A percentile compares a stretch with the other conserved stretches of the same genome.
Evolutionary conservation across 2,329 filamentous ascomycete species (phyloP).

Genomic region (Monosporascus sp.): DNA sequence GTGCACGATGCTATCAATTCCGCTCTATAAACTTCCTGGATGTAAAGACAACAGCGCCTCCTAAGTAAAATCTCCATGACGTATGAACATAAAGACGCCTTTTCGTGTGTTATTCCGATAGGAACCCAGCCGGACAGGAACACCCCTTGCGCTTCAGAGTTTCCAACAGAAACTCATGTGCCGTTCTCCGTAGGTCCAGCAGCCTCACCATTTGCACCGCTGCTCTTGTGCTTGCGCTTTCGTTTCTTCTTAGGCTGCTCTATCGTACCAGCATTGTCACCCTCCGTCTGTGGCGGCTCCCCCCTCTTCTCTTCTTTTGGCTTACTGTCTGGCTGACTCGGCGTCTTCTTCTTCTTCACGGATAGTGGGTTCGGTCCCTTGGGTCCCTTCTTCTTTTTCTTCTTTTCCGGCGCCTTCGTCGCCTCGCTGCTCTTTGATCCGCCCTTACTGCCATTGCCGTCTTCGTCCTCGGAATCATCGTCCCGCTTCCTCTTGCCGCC

Average conservation of each 20-base stretch:
- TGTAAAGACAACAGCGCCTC: too few relatives aligned
- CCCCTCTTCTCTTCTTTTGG: slow-evolving; percentile 14
- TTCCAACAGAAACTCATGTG: neutral
- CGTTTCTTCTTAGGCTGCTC: slow-evolving; percentile 12
- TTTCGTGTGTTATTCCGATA: too few relatives aligned
- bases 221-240: slow-evolving; percentile 22
- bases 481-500: slow-evolving; percentile 46
- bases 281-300: slow-evolving; percentile 5
- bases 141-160: neutral
- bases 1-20: too few relatives aligned
- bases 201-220: slow-evolving; percentile 2
- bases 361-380: slow-evolving; percentile 69
- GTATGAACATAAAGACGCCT: too few relatives aligned
- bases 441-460: slow-evolving; percentile 23
- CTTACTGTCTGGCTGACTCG: slow-evolving; percentile 12
- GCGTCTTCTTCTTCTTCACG: slow-evolving; percentile 57
- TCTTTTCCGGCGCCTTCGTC: slow-evolving; percentile 33
- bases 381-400: slow-evolving; percentile 52
- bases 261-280: neutral
- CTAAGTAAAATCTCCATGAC: neutral
- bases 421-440: slow-evolving; percentile 15
- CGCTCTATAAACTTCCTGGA: too few relatives aligned
- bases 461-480: slow-evolving; percentile 30
- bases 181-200: neutral
- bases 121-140: too few relatives aligned